Evolutionary conservation across 2,329 filamentous ascomycete species (phyloP), one percentile per base, ranked within the genome.

Genomic region (Lithohypha guttulata): DNA sequence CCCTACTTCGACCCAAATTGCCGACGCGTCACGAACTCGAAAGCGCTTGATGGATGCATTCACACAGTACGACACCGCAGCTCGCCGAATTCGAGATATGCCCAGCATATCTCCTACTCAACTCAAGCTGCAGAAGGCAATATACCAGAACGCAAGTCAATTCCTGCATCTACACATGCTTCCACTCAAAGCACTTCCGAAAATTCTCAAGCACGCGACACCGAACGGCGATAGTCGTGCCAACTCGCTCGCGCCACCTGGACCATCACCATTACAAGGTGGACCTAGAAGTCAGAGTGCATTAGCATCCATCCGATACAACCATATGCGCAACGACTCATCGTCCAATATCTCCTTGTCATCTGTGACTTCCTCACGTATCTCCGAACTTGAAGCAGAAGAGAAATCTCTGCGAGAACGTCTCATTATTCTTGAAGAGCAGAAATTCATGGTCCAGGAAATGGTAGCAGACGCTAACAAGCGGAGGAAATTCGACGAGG

Each of bases 91-190:
- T 41, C 77, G 86, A 20, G 84, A 93, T 53, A 64, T 94, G 33
- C 79, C 78, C 11, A 82, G 82, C 0, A 65, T 77, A 3, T 87
- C 75, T 34, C 69, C 76, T 0, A 77, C 82, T 0, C 86, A 94
- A 55, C 63, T 76, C 42, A 73, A 73, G 31, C 65, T 95, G 3
- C 87, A 94, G 53, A 81, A 79, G 53, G 79, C 84, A 2, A 78
- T 95, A 9, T 86, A 93, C 52, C 73, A 81, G 25, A 81, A 87
- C 50, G 84, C 86, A 1, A 85, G 80, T 37, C 73, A 73, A 34
- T 95, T 95, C 52, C 63, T 95, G 3, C 86, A 93, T 54, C 71
- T 85, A 3, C 84, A 95, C 53, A 93, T 95, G 84, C 70, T 95
- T 6, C 85, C 87, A 0, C 65, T 95, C 10, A 93, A 84, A 56